Evolutionary conservation across 257 asterid genomes (phyloP), one percentile per base, ranked within the genome.

Genomic region (Asclepias syriaca): DNA sequence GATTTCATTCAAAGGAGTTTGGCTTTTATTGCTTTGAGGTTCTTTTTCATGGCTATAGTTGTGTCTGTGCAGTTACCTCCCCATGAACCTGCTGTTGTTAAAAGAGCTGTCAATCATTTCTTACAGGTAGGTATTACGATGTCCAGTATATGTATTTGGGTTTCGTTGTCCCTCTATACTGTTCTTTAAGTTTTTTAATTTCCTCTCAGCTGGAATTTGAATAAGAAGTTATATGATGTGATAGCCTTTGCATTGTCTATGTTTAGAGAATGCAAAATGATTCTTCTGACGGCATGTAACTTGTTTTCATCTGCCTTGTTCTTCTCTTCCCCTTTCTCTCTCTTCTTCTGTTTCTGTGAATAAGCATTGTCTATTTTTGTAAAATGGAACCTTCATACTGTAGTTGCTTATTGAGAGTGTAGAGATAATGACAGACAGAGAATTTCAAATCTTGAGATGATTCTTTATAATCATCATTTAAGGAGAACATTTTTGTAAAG

Each of bases 51-150:
- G 67, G 64, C 51, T 24, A 27, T 22, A 68, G 29, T 65, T 77
- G 72, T 75, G 59, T 29, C 19, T 58, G 49, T 84, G 85, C 95
- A 93, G 98, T 81, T 93, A 79, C 87, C 90, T 67, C 94, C 96
- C 63, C 96, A 93, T 77, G 96, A 90, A 34, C 90, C 98, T 81
- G 76, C 84, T 69, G 94, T 90, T 27, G 96, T 93, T 71, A 85
- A 81, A 78, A 85, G 78, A 74, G 98, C 98, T 18, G 88, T 93
- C 75, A 90, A 93, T 87, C 97, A 90, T 76, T 90, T 87, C 72
- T 78, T 93, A 77, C 98, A 90, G 96, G 98, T 93, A 70, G 56
- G 66, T 49, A 22, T 15, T 48, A 34, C 27, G 68, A 68, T 65
- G 29, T 72, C 76, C 56, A n/a, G 72, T 73, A 51, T 39, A 29